Evolutionary conservation across 139 green algal species (phyloP), one percentile per base, ranked within the genome.

Genomic region (Chlorella sp.): DNA sequence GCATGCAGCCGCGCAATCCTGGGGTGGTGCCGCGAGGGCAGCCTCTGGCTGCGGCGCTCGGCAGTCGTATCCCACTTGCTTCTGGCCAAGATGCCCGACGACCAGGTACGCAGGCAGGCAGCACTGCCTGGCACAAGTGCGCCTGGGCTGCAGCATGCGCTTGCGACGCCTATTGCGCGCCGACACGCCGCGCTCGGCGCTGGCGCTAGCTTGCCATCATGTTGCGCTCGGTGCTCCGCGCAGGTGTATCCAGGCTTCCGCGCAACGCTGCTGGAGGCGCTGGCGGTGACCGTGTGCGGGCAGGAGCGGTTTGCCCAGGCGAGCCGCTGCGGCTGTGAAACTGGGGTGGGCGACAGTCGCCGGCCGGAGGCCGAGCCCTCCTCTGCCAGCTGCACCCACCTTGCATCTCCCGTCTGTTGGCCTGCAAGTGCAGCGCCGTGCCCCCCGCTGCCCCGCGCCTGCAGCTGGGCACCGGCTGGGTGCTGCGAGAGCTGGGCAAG

Each of bases 401-500:
- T n/a, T n/a, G n/a, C n/a, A n/a, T n/a, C n/a, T n/a, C n/a, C n/a
- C n/a, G n/a, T n/a, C n/a, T n/a, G n/a, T n/a, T n/a, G n/a, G n/a
- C n/a, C n/a, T n/a, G n/a, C n/a, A 67, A 12, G 51, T 27, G 40
- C 48, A 29, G 27, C 45, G 45, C 17, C n/a, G 38, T 42, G 38
- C 40, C 46, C n/a, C 46, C 42, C 36, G 19, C 38, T 63, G 48
- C 36, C 29, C 19, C n/a, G 15, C 40, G 15, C 2, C n/a, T 71
- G 41, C 62, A 60, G 62, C 56, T 58, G 5, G 58, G 70, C 46
- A 62, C 72, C 8, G 72, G 72, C 29, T 78, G 72, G 72, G 62
- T 78, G 72, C 72, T 78, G 41, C 72, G 72, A 38, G 58, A 78
- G 61, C 19, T 78, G 29, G 72, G 72, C 42, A 78, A 78, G 59